Conservation (phyloP, 805 yeast genomes). For the Starmerella stigmatis region DNA sequence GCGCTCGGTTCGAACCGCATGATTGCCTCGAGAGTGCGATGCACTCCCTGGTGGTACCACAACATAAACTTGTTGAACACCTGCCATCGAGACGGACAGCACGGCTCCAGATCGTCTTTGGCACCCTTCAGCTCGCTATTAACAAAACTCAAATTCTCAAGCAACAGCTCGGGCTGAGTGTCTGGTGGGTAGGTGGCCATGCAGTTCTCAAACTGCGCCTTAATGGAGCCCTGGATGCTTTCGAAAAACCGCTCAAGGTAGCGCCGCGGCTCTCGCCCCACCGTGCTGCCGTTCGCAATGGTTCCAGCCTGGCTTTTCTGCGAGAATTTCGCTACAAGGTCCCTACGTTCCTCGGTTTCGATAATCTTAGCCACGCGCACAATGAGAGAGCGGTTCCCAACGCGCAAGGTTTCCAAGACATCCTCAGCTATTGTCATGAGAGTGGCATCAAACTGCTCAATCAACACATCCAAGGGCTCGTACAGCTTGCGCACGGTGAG, state of each 20-base stretch:
- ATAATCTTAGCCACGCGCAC: conserved; percentile 65
- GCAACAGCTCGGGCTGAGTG: conserved; percentile 43
- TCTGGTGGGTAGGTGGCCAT: conserved; percentile 41
- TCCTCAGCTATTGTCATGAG: conserved; percentile 58
- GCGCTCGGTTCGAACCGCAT: conserved; percentile 71
- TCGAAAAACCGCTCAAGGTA: conserved; percentile 53
- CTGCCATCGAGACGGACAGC: conserved; percentile 69
- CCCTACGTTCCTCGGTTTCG: conserved; percentile 72
- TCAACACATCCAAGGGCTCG: conserved; percentile 39
- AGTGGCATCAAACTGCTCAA: conserved; percentile 49
- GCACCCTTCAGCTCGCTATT: conserved; percentile 68
- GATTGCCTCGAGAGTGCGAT: conserved; percentile 51
- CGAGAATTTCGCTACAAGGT: conserved; percentile 41
- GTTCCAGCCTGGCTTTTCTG: conserved; percentile 22
- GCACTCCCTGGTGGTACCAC: conserved; percentile 57
- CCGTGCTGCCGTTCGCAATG: background rate
- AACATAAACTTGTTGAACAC: conserved; percentile 50
- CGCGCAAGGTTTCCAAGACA: conserved; percentile 61
- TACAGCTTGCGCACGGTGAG: conserved; percentile 53
- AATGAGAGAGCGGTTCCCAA: conserved; percentile 55
- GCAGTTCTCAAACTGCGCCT: conserved; percentile 58
- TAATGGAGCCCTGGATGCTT: conserved; percentile 49
- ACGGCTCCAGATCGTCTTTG: conserved; percentile 43
- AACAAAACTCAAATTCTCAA: conserved; percentile 70
- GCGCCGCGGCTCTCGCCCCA: conserved; percentile 9